Evolutionary conservation across 2,329 filamentous ascomycete species (phyloP).

Genomic region (Blastomyces parvus): DNA sequence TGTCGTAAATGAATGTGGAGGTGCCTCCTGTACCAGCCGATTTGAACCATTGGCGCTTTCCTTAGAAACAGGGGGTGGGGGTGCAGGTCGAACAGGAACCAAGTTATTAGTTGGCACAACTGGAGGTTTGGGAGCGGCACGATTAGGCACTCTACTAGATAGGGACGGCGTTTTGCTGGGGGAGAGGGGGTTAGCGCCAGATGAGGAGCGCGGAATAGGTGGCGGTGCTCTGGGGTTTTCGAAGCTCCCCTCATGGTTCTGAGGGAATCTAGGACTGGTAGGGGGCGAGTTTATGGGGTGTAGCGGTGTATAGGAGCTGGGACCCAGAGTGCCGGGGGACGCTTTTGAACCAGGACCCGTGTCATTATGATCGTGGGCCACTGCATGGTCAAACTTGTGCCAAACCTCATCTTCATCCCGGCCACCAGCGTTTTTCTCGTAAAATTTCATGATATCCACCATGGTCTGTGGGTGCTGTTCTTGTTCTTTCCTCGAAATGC

Average conservation of each 20-base stretch:
- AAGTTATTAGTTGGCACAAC: conserved; percentile 31
- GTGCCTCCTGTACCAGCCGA: conserved; percentile 48
- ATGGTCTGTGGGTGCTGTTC: conserved; percentile 93
- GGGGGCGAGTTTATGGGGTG: conserved; percentile 65
- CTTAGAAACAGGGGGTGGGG: conserved; percentile 33
- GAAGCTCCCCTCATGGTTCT: conserved; percentile 86
- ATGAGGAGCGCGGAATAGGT: conserved; percentile 57
- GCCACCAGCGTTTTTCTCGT: conserved; percentile 82
- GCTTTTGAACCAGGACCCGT: conserved; percentile 29
- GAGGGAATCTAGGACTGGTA: conserved; percentile 75
- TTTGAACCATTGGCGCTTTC: conserved; percentile 45
- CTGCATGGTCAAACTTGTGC: conserved; percentile 91
- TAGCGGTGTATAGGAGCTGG: conserved; percentile 44
- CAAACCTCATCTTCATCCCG: conserved; percentile 77
- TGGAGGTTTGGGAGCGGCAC: conserved; percentile 83
- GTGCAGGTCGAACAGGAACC: conserved; percentile 34
- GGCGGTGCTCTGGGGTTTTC: conserved; percentile 92
- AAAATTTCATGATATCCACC: conserved; percentile 91
- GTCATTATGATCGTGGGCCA: conserved; percentile 43
- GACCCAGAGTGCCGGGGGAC: conserved; percentile 36
- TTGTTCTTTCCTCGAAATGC: conserved; percentile 91
- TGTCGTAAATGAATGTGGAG: conserved; percentile 31
- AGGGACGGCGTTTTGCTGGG: conserved; percentile 42
- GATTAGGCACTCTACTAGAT: conserved; percentile 58
- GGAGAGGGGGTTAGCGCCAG: conserved; percentile 29